A percentile compares a stretch with the other conserved stretches of the same genome.
Conservation (phyloP, 2,329 filamentous ascomycete genomes). For the Fusarium newnesense region DNA sequence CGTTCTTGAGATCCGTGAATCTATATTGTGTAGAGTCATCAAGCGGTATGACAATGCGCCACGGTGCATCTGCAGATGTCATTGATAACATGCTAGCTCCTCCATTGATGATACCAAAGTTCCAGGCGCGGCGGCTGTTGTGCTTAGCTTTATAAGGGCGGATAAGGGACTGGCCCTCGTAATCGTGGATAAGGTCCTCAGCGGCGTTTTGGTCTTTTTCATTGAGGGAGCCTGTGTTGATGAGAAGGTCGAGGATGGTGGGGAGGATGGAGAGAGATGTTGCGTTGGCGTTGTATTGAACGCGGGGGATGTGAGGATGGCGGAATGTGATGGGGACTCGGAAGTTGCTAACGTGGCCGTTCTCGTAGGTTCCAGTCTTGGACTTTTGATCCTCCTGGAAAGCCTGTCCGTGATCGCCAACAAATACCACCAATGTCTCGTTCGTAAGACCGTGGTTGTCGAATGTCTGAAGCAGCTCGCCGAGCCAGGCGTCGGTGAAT, state of each 20-base stretch:
- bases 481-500: constrained; percentile 49
- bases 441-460: constrained; percentile 48
- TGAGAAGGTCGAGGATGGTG: constrained; percentile 50
- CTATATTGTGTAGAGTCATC: constrained; percentile 47
- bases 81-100: constrained; percentile 49
- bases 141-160: constrained; percentile 41
- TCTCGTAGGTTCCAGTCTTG: constrained; percentile 48
- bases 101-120: constrained; percentile 50
- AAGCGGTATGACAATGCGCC: constrained; percentile 48
- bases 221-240: constrained; percentile 48
- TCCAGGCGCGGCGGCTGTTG: constrained; percentile 47
- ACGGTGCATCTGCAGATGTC: constrained; percentile 46
- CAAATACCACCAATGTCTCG: constrained; percentile 49
- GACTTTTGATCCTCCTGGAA: constrained; percentile 47
- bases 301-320: constrained; percentile 47
- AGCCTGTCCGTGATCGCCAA: constrained; percentile 50
- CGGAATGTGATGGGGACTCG: constrained; percentile 49
- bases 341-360: constrained; percentile 47
- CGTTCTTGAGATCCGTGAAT: constrained; percentile 47
- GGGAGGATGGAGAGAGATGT: constrained; percentile 49
- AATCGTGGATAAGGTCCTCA: constrained; percentile 45
- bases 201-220: constrained; percentile 41
- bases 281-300: constrained; percentile 47
- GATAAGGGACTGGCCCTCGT: constrained; percentile 50
- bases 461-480: constrained; percentile 45